Percentiles rank a stretch among this genome's conserved stretches.
Conservation (phyloP, 306 rosid species). For the Fragaria iinumae region DNA sequence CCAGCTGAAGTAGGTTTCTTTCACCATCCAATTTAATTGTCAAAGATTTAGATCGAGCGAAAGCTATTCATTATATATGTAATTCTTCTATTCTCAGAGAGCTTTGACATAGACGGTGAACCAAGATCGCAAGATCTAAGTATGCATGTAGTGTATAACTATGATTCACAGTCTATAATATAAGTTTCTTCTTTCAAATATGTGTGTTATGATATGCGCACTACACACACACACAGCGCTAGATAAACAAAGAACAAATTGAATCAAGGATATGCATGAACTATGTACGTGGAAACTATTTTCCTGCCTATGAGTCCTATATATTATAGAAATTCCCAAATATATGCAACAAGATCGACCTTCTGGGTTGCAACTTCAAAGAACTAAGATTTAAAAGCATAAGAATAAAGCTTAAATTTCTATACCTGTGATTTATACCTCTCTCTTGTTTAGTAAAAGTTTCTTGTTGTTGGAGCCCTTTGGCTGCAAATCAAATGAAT, state of each 20-base stretch:
- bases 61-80: not conserved
- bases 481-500: conserved; percentile 2
- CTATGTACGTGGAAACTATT: not conserved
- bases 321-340: not conserved
- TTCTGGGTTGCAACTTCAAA: not conserved
- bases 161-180: not conserved
- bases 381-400: not conserved
- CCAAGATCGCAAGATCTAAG: not conserved
- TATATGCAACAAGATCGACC: not conserved
- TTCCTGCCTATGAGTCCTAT: not conserved
- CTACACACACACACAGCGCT: not conserved
- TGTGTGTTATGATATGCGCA: too few species aligned
- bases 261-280: not conserved
- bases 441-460: not conserved
- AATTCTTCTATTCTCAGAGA: not conserved
- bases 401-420: not conserved
- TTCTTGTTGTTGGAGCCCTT: not conserved
- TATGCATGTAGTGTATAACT: not conserved
- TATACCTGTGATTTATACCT: not conserved
- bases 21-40: conserved; percentile 1
- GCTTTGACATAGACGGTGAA: not conserved
- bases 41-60: not conserved
- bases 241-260: not conserved
- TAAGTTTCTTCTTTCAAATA: not conserved
- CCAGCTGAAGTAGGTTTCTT: not conserved